Base-by-base conservation (phyloP, 371 early-diverging fungal species). In the Lichtheimia corymbifera region DNA sequence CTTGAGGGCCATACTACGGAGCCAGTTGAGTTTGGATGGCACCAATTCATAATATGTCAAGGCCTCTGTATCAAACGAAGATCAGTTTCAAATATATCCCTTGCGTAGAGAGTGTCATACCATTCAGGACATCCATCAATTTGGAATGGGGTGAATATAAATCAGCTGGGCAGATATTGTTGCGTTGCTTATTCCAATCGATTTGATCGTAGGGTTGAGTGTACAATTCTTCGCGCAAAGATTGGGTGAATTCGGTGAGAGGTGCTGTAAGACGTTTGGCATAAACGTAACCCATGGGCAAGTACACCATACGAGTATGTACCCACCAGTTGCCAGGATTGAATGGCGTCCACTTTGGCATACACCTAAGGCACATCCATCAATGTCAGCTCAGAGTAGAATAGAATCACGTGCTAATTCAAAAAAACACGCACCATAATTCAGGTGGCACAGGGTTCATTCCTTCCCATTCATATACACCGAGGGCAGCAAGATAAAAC, bases 401-500 rank as follows among this genome's bases (percentile, higher is more conserved):
- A 28, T 28, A 28, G 28, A 12, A 17, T 18, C 27, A 58, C 24
- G 4, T 58, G 17, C 49, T 25, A 13, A 4, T 45, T n/a, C n/a
- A 47, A 12, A 45, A 18, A 57, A 12, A 49, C 22, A 30, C 55
- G 55, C 74, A 87, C 96, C 93, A 94, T 24, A 97, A 83, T 74
- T 98, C 98, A 0, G 97, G 96, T 2, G 96, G 96, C 25, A 98
- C 82, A 43, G 98, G 96, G 64, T 97, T 97, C 79, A 95, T 88
- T 15, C 98, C 98, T 59, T 88, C 88, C 91, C 93, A 98, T 41
- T 96, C 94, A 76, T 98, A 98, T 7, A 92, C 88, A 61, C 92
- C 91, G 71, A 98, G 78, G 9, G 88, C 86, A 22, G 91, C 66
- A 22, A 98, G 85, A 94, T 97, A 97, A 71, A 98, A 96, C 73